These are phyloP conservation scores for Sugiyamaella valdiviana DNA, from an alignment of 805 yeast genomes.

Conservation along the genomic window DNA sequence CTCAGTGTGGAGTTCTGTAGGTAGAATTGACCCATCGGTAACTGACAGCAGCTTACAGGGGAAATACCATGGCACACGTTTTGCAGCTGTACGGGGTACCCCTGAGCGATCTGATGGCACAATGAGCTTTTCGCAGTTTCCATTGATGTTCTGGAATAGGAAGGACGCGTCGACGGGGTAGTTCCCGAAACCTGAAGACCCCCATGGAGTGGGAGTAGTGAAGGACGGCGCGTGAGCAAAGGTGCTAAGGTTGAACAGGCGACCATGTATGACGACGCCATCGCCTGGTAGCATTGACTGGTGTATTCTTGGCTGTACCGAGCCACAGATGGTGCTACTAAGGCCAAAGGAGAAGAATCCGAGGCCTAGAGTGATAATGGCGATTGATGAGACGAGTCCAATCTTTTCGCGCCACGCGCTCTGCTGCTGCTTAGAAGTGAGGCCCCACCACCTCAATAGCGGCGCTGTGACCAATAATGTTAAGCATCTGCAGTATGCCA, in stretches of 20 bases:
- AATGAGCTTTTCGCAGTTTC: slow-evolving; percentile 77
- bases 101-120: slow-evolving; percentile 44
- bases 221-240: slow-evolving; percentile 42
- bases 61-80: slow-evolving; percentile 76
- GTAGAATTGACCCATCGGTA: not conserved
- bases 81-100: slow-evolving; percentile 49
- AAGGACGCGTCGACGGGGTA: slow-evolving; percentile 39
- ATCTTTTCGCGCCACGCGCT: slow-evolving; percentile 86
- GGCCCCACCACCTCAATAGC: slow-evolving; percentile 53
- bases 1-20: not conserved
- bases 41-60: slow-evolving; percentile 61
- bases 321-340: slow-evolving; percentile 70
- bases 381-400: slow-evolving; percentile 17
- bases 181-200: slow-evolving; percentile 25
- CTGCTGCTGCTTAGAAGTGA: slow-evolving; percentile 61
- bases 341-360: slow-evolving; percentile 58
- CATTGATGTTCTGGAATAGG: slow-evolving; percentile 87
- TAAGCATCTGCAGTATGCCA: slow-evolving; percentile 59
- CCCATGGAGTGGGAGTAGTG: slow-evolving; percentile 37
- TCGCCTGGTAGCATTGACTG: slow-evolving; percentile 48
- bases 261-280: slow-evolving; percentile 64
- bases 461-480: slow-evolving; percentile 84
- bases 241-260: slow-evolving; percentile 55
- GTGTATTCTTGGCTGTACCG: slow-evolving; percentile 44
- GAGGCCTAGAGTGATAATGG: slow-evolving; percentile 13